Percentiles rank a stretch among this genome's conserved stretches.
phyloP scores from a whole-genome alignment of 2,329 filamentous ascomycete genomes.

The Fusarium floridanum region DNA sequence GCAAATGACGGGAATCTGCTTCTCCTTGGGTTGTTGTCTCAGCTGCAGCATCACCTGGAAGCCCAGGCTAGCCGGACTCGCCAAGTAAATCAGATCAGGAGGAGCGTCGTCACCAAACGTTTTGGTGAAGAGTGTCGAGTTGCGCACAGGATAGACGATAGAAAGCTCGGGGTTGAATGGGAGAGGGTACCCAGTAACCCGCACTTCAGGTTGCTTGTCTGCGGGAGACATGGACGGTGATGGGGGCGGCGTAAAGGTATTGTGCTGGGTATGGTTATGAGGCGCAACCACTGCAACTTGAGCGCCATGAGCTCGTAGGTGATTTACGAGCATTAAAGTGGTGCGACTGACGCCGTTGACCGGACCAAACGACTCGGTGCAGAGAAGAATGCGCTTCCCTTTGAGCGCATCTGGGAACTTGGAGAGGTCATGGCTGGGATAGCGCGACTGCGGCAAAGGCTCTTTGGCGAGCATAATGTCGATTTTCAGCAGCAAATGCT shows the following conservation, averaged over 20 bases:
- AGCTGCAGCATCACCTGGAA: slow-evolving; percentile 80
- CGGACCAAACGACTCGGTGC: slow-evolving; percentile 78
- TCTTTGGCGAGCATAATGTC: slow-evolving; percentile 32
- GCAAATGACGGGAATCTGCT: slow-evolving; percentile 71
- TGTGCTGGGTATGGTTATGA: slow-evolving; percentile 65
- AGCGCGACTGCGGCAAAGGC: slow-evolving; percentile 11
- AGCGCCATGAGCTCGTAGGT: slow-evolving; percentile 73
- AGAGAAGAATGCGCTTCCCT: slow-evolving; percentile 74
- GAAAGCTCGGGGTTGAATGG: slow-evolving; percentile 80
- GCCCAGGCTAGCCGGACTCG: slow-evolving; percentile 76
- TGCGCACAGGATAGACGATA: slow-evolving; percentile 76
- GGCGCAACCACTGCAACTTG: slow-evolving; percentile 77
- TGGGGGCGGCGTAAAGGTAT: slow-evolving; percentile 64
- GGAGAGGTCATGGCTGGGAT: slow-evolving; percentile 55
- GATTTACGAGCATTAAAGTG: slow-evolving; percentile 76
- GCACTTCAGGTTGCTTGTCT: slow-evolving; percentile 62
- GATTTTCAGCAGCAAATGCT: slow-evolving; percentile 11
- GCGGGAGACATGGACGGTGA: slow-evolving; percentile 49
- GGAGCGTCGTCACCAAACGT: slow-evolving; percentile 66
- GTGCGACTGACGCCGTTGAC: slow-evolving; percentile 81
- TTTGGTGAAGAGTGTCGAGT: slow-evolving; percentile 70
- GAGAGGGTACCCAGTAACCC: slow-evolving; percentile 73
- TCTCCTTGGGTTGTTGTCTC: slow-evolving; percentile 66
- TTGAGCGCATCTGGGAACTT: slow-evolving; percentile 63
- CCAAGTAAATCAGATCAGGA: slow-evolving; percentile 77